phyloP scores from a whole-genome alignment of 257 asterid species.

The Gentiana macrophylla region DNA sequence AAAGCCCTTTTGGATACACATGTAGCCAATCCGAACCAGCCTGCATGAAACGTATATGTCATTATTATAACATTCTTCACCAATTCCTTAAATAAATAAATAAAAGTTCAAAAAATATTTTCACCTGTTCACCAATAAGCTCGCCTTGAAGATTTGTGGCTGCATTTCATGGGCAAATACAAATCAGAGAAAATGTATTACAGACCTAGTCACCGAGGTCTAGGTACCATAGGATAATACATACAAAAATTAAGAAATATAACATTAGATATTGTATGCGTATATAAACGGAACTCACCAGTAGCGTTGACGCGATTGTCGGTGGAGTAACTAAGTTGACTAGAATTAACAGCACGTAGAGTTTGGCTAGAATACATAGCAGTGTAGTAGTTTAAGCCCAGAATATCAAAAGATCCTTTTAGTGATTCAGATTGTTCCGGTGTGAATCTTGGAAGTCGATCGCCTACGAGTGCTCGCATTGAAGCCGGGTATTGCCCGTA shows the following conservation, averaged over 20 bases:
- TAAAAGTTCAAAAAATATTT: background rate
- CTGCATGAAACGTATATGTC: background rate
- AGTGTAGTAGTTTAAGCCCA: conserved; percentile 9
- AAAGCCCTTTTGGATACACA: conserved; percentile 25
- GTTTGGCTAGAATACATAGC: background rate
- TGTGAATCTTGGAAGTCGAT: conserved; percentile 2
- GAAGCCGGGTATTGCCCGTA: conserved; percentile 1
- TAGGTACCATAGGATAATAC: too few species aligned
- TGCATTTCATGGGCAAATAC: background rate
- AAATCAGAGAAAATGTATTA: too few species aligned
- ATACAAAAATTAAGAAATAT: background rate
- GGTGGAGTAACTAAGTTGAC: background rate
- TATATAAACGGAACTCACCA: background rate
- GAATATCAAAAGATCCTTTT: conserved; percentile 3
- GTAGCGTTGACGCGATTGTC: background rate
- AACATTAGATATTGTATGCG: background rate
- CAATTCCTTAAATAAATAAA: background rate
- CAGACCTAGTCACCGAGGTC: too few species aligned
- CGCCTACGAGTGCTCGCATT: background rate
- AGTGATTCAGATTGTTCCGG: background rate
- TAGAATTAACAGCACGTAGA: too few species aligned
- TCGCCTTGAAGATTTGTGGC: background rate
- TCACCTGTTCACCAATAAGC: background rate
- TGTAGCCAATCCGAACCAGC: conserved; percentile 12
- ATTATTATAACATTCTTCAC: background rate